Conservation (phyloP, 495 filamentous ascomycete species). For the Aspergillus baeticus region DNA sequence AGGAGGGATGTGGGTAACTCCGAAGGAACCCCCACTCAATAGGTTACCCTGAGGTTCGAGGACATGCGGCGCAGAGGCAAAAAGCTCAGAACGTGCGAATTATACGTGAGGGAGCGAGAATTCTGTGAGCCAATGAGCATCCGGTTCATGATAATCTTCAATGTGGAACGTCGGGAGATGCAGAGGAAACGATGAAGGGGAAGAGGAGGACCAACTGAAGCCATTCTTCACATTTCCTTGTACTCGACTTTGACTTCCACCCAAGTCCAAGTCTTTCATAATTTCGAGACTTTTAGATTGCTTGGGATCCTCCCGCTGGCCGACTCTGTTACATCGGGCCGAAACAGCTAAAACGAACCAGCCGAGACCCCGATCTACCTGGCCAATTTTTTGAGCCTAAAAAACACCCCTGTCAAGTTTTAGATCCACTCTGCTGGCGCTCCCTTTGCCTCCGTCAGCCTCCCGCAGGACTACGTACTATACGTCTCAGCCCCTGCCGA, state of each 20-base stretch:
- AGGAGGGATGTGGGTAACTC: background rate
- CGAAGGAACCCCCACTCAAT: background rate
- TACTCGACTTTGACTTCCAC: background rate
- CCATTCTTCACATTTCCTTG: background rate
- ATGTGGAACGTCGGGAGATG: background rate
- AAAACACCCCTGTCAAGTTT: background rate
- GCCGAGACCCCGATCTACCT: background rate
- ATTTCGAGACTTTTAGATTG: background rate
- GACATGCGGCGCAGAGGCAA: background rate
- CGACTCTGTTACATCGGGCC: slow-evolving; percentile 1
- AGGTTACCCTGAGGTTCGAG: background rate
- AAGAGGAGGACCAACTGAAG: background rate
- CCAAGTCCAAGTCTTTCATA: background rate
- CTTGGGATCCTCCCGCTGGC: background rate
- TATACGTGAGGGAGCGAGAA: background rate
- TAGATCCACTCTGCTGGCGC: background rate
- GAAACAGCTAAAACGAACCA: background rate
- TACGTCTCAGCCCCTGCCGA: slow-evolving; percentile 3
- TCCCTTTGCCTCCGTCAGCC: background rate
- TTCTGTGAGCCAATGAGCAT: background rate
- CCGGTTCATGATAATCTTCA: background rate
- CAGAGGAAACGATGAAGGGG: too few relatives aligned
- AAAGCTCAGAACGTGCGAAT: background rate
- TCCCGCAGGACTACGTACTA: background rate
- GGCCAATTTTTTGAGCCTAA: background rate